These are phyloP conservation scores for Phlebopus sp. DNA, from an alignment of 1,284 basidiomycete genomes.

Conservation along the genomic window DNA sequence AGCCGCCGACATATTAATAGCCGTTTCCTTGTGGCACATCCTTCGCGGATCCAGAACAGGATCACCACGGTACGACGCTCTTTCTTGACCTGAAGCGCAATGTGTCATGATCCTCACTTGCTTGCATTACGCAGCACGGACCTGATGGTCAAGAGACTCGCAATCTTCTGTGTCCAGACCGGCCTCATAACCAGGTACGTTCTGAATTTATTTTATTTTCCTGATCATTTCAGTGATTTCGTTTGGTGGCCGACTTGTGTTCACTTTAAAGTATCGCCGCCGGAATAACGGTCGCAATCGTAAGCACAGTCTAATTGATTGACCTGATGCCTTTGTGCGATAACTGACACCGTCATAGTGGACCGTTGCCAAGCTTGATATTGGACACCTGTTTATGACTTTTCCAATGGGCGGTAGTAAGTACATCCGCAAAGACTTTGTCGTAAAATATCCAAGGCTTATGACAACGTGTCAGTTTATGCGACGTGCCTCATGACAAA, in stretches of 20 bases:
- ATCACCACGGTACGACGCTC: slow-evolving; percentile 11
- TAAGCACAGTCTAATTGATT: slow-evolving; percentile 4
- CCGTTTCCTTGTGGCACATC: slow-evolving; percentile 17
- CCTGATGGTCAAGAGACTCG: slow-evolving; percentile 15
- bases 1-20: slow-evolving; percentile 21
- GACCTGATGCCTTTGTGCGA: neutral
- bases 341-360: slow-evolving; percentile 11
- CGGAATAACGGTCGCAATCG: slow-evolving; percentile 13
- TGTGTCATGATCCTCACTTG: neutral
- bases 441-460: neutral
- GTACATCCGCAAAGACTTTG: neutral
- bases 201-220: neutral
- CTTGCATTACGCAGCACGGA: slow-evolving; percentile 13
- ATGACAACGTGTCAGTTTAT: slow-evolving; percentile 19
- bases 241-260: neutral
- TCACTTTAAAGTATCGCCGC: slow-evolving; percentile 12
- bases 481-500: slow-evolving; percentile 27
- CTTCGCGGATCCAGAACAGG: slow-evolving; percentile 7
- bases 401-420: slow-evolving; percentile 25
- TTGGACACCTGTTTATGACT: slow-evolving; percentile 17
- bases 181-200: slow-evolving; percentile 24
- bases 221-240: neutral
- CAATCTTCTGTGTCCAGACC: slow-evolving; percentile 25
- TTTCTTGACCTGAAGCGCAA: neutral
- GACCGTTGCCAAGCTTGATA: slow-evolving; percentile 14